phyloP scores from a whole-genome alignment of 441 rosid species.

The Bocquillonia castaneifolia region DNA sequence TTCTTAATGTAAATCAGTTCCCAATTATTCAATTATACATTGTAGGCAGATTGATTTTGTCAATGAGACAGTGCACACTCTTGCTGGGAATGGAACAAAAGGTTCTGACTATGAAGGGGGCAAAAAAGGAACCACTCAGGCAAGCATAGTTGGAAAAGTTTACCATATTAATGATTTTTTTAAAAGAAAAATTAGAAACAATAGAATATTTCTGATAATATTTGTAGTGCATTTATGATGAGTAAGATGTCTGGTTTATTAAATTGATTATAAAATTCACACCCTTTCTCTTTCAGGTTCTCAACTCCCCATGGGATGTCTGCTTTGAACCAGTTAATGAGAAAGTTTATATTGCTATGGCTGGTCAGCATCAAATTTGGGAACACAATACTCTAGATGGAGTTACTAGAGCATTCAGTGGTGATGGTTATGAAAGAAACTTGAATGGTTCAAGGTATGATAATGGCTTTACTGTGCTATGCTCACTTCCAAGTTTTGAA shows the following conservation, averaged over 20 bases:
- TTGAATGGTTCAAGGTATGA: constrained; percentile 80
- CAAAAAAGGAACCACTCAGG: constrained; percentile 69
- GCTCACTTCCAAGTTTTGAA: background rate
- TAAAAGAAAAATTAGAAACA: background rate
- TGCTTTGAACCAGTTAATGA: constrained; percentile 66
- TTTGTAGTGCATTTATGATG: background rate
- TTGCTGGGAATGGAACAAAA: constrained; percentile 95
- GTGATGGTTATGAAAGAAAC: constrained; percentile 92
- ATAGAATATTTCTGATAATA: background rate
- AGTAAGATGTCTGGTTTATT: constrained; percentile 11
- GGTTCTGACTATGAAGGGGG: constrained; percentile 94
- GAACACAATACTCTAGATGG: constrained; percentile 63
- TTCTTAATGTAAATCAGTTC: constrained; percentile 11
- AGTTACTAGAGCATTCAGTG: constrained; percentile 74
- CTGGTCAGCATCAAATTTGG: constrained; percentile 98
- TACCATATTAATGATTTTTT: background rate
- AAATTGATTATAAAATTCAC: constrained; percentile 3
- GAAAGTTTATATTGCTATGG: constrained; percentile 90
- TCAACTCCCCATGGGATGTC: constrained; percentile 97
- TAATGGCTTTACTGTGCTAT: constrained; percentile 6
- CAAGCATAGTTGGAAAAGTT: constrained; percentile 24
- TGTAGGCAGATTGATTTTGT: constrained; percentile 89
- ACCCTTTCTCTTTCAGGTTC: constrained; percentile 48
- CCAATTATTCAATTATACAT: constrained; percentile 8
- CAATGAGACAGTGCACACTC: constrained; percentile 63